These are phyloP conservation scores for Knufia petricola DNA, from an alignment of 2,329 filamentous ascomycete genomes.

Conservation along the genomic window DNA sequence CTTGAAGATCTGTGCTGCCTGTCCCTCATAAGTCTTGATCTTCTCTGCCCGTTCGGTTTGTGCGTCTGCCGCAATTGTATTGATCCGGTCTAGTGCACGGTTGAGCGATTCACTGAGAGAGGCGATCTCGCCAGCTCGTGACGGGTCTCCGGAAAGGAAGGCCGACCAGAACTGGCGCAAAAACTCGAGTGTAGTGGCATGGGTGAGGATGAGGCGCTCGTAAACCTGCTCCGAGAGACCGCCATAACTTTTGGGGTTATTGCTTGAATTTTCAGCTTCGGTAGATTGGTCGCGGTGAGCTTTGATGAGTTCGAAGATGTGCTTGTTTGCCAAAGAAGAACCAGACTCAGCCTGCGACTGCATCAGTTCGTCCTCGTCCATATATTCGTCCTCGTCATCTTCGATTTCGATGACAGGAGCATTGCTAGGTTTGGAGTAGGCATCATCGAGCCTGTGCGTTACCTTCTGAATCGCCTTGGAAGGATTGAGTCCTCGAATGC, in stretches of 20 bases:
- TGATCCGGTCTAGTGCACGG: constrained; percentile 67
- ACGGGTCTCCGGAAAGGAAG: constrained; percentile 78
- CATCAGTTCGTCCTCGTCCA: constrained; percentile 36
- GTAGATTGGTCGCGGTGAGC: constrained; percentile 44
- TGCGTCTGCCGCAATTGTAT: constrained; percentile 68
- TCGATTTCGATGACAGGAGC: constrained; percentile 18
- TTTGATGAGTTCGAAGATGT: constrained; percentile 51
- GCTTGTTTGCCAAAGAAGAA: constrained; percentile 51
- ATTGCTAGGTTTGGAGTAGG: constrained; percentile 18
- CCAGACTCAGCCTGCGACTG: constrained; percentile 41
- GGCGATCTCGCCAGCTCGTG: constrained; percentile 68
- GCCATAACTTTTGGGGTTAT: constrained; percentile 29
- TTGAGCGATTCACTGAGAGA: constrained; percentile 74
- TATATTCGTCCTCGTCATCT: constrained; percentile 18
- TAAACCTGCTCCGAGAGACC: constrained; percentile 45
- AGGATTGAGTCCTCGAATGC: constrained; percentile 18
- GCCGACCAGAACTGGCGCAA: constrained; percentile 95
- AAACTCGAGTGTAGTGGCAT: constrained; percentile 90
- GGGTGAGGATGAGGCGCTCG: constrained; percentile 61
- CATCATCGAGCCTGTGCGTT: constrained; percentile 11
- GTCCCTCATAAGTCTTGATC: constrained; percentile 56
- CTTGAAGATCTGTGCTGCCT: constrained; percentile 61
- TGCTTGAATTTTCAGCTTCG: constrained; percentile 20
- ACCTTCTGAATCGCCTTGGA: constrained; percentile 18
- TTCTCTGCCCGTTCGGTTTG: constrained; percentile 62